phyloP scores from a whole-genome alignment of 2,329 filamentous ascomycete genomes.

The Fragosphaeria purpurea region DNA sequence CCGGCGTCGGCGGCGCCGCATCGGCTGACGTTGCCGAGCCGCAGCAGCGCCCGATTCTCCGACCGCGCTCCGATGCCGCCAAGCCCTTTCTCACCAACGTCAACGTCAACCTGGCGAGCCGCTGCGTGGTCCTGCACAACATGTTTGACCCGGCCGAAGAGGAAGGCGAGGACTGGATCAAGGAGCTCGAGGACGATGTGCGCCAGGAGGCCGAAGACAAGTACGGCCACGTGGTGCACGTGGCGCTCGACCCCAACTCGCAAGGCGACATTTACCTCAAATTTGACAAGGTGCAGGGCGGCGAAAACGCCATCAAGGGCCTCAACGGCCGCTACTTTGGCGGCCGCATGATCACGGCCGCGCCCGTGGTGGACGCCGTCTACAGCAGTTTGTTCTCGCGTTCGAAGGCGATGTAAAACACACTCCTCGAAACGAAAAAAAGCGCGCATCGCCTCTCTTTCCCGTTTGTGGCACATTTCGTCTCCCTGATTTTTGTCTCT shows the following conservation, averaged over 20 bases:
- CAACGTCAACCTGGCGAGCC: constrained; percentile 83
- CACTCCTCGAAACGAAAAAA: not conserved
- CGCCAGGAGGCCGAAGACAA: constrained; percentile 85
- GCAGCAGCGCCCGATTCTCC: constrained; percentile 57
- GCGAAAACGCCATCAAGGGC: constrained; percentile 95
- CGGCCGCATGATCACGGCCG: constrained; percentile 82
- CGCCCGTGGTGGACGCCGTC: constrained; percentile 94
- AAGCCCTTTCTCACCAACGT: constrained; percentile 51
- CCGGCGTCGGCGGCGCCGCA: not conserved
- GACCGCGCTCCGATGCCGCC: constrained; percentile 70
- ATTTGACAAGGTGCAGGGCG: constrained; percentile 89
- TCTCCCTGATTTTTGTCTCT: not conserved
- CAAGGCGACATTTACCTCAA: constrained; percentile 97
- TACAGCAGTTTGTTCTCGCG: constrained; percentile 95
- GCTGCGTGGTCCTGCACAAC: constrained; percentile 88
- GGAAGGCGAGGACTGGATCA: constrained; percentile 78
- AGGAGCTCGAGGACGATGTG: constrained; percentile 90
- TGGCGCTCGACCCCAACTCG: constrained; percentile 85
- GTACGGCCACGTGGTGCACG: constrained; percentile 97
- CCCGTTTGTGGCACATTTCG: constrained; percentile 13
- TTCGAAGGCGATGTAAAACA: constrained; percentile 60
- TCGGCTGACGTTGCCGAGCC: constrained; percentile 36
- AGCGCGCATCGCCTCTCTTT: not conserved
- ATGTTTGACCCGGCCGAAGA: constrained; percentile 93
- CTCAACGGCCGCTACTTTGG: constrained; percentile 96